Percentiles rank a stretch among this genome's conserved stretches.
Evolutionary conservation across 768 basidiomycete species (phyloP).

Genomic region (Phaeolepiota aurea): DNA sequence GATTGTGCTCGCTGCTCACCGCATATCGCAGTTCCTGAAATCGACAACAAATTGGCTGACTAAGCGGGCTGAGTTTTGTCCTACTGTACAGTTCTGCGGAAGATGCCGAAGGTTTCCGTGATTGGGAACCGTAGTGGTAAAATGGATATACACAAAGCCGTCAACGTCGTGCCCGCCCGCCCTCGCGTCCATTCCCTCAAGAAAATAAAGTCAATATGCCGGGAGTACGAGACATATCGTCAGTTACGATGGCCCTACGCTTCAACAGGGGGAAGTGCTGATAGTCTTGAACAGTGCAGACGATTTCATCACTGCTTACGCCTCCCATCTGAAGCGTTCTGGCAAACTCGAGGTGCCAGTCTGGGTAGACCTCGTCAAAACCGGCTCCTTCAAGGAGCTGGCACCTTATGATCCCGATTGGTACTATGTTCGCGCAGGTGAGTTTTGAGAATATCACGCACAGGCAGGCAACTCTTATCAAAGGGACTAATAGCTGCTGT

Average conservation of each 20-base stretch:
- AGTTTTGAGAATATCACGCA: too few species aligned
- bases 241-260: slow-evolving; percentile 9
- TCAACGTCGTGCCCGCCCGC: slow-evolving; percentile 41
- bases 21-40: too few species aligned
- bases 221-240: slow-evolving; percentile 80
- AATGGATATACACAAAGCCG: slow-evolving; percentile 38
- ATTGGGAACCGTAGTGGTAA: slow-evolving; percentile 14
- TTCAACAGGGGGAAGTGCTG: slow-evolving; percentile 6
- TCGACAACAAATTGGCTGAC: slow-evolving; percentile 13
- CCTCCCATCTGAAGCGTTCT: slow-evolving; percentile 94
- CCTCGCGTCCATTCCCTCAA: slow-evolving; percentile 36
- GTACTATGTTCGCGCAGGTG: slow-evolving; percentile 98
- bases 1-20: too few species aligned
- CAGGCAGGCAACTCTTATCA: too few species aligned
- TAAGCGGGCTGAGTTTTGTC: slow-evolving; percentile 11
- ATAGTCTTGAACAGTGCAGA: slow-evolving; percentile 57
- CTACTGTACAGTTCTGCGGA: slow-evolving; percentile 36
- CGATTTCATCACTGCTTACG: slow-evolving; percentile 88
- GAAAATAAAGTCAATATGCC: slow-evolving; percentile 56
- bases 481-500: slow-evolving; percentile 90
- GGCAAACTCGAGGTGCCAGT: slow-evolving; percentile 98
- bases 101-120: slow-evolving; percentile 28
- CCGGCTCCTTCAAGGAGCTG: slow-evolving; percentile 94
- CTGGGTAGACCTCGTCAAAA: slow-evolving; percentile 99
- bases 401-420: slow-evolving; percentile 99